Percentiles rank a stretch among this genome's conserved stretches.
Evolutionary conservation across 176 grass and related monocot genomes (phyloP).

Genomic region (Bothriochloa decipiens): DNA sequence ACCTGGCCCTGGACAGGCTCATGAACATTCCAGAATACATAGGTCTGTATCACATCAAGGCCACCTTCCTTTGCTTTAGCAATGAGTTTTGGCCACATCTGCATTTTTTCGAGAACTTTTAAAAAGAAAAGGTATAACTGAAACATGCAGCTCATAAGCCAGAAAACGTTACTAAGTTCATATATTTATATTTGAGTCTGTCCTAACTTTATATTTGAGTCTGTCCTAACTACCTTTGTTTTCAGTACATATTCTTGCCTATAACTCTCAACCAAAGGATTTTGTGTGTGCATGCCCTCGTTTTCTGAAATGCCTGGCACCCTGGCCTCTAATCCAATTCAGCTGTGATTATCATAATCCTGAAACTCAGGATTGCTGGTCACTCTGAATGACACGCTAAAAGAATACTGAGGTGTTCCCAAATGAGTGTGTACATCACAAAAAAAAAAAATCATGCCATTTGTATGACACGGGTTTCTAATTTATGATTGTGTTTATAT

Average conservation of each 20-base stretch:
- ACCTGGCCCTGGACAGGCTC: slow-evolving; percentile 73
- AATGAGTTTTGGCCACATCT: slow-evolving; percentile 93
- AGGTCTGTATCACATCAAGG: slow-evolving; percentile 78
- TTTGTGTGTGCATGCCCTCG: not conserved
- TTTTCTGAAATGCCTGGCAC: not conserved
- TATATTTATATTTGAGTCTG: not conserved
- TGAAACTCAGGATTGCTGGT: not conserved
- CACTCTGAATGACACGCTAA: not conserved
- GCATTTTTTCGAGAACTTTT: not conserved
- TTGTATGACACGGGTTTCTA: not conserved
- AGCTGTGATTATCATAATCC: not conserved
- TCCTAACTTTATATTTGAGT: not conserved
- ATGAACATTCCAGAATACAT: slow-evolving; percentile 92
- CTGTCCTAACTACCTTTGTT: not conserved
- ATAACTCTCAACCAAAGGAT: not conserved
- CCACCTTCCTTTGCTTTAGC: slow-evolving; percentile 69
- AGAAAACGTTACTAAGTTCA: not conserved
- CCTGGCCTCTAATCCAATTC: not conserved
- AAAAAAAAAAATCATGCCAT: not conserved
- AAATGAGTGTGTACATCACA: not conserved
- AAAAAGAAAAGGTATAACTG: not conserved
- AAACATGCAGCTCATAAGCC: not conserved
- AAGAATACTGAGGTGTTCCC: not conserved
- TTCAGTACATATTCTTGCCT: not conserved
- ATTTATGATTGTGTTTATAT: not conserved